Percentiles rank a stretch among this genome's conserved stretches.
These are phyloP conservation scores for Penicillium nucicola DNA, from an alignment of 495 filamentous ascomycete species.

Conservation along the genomic window DNA sequence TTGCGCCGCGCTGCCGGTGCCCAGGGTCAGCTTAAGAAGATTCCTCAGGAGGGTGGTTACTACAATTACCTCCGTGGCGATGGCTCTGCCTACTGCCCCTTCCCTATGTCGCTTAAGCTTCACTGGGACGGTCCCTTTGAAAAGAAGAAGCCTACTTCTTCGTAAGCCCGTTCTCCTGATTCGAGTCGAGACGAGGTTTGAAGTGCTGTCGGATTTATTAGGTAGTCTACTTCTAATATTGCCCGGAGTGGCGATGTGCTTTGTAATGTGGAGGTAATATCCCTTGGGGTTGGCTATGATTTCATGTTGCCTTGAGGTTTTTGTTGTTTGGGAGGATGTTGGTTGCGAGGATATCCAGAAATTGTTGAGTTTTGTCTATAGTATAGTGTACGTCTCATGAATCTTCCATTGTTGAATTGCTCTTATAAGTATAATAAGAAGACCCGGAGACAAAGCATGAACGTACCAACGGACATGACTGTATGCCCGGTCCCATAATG, in stretches of 20 bases:
- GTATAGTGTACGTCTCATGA: neutral
- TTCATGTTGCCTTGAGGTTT: neutral
- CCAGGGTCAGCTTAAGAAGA: slow-evolving; percentile 72
- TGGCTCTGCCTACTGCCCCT: slow-evolving; percentile 66
- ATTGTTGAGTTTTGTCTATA: slow-evolving; percentile 2
- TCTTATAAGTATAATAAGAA: too few species aligned
- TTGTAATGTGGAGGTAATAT: neutral
- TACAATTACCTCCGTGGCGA: slow-evolving; percentile 73
- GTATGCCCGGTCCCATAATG: too few species aligned
- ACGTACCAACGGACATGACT: too few species aligned
- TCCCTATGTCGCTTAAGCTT: slow-evolving; percentile 56
- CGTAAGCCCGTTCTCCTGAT: neutral
- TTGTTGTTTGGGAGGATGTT: slow-evolving; percentile 2
- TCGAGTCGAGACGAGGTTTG: neutral
- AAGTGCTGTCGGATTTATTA: neutral
- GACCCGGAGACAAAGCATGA: too few species aligned
- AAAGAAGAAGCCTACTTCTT: neutral
- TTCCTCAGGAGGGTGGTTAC: slow-evolving; percentile 56
- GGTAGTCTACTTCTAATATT: neutral
- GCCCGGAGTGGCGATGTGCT: neutral
- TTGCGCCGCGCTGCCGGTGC: slow-evolving; percentile 66
- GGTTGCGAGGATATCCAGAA: slow-evolving; percentile 8
- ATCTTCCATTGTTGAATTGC: neutral
- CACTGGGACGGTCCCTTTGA: slow-evolving; percentile 28
- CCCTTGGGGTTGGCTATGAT: neutral